Percentiles rank a stretch among this genome's conserved stretches.
These are phyloP conservation scores for Cnidoscolus chayamansa DNA, from an alignment of 441 rosid species.

Conservation along the genomic window DNA sequence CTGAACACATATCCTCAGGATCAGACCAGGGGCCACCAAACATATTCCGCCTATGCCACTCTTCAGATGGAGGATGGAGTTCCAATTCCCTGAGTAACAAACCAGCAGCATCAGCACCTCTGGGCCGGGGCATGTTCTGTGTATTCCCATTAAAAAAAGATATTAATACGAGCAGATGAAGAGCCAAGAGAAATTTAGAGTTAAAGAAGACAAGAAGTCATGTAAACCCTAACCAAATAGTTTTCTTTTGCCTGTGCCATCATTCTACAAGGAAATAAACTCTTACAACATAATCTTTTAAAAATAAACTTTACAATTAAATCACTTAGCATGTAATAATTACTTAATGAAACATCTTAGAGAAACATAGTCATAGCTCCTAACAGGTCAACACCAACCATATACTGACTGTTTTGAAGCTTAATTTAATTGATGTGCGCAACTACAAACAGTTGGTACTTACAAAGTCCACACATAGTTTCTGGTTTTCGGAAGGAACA, in stretches of 20 bases:
- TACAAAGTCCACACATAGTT: not conserved
- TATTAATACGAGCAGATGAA: not conserved
- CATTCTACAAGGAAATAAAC: not conserved
- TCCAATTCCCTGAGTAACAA: conserved; percentile 90
- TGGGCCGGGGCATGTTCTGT: conserved; percentile 98
- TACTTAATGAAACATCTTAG: not conserved
- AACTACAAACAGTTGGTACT: not conserved
- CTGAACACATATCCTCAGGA: conserved; percentile 55
- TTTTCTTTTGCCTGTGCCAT: not conserved
- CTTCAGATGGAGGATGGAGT: conserved; percentile 98
- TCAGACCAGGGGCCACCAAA: conserved; percentile 98
- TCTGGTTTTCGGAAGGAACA: not conserved
- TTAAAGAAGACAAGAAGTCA: not conserved
- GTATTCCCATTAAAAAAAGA: not conserved
- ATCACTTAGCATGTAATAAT: not conserved
- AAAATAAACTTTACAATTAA: not conserved
- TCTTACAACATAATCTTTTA: not conserved
- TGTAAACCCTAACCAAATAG: not conserved
- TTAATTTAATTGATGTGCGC: not conserved
- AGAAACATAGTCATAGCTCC: not conserved
- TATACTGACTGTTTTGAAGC: not conserved
- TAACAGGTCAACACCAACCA: not conserved
- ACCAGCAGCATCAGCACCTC: conserved; percentile 99
- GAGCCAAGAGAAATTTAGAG: not conserved
- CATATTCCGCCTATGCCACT: conserved; percentile 97